Conservation (phyloP, 2,329 filamentous ascomycete genomes). For the Fusarium algeriense region DNA sequence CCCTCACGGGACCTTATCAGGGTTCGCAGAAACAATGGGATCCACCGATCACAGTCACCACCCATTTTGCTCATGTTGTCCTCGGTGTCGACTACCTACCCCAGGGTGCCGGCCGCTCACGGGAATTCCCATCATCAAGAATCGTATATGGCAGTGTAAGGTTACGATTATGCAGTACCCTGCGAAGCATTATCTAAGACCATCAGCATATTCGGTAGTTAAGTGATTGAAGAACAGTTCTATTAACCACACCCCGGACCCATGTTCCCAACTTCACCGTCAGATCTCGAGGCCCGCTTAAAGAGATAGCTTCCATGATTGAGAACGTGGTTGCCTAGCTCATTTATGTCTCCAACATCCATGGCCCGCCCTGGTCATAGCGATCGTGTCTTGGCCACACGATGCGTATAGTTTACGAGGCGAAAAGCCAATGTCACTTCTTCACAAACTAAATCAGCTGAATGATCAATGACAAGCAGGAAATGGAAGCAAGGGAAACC, state of each 20-base stretch:
- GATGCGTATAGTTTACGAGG: not conserved
- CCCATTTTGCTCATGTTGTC: not conserved
- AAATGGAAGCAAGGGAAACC: not conserved
- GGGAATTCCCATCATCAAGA: conserved; percentile 2
- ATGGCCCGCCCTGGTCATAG: conserved; percentile 10
- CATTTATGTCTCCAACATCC: conserved; percentile 6
- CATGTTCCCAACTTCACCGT: conserved; percentile 20
- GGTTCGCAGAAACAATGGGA: not conserved
- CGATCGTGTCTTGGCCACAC: conserved; percentile 1
- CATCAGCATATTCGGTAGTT: not conserved
- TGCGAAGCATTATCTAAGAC: not conserved
- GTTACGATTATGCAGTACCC: conserved; percentile 12
- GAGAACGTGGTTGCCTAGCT: conserved; percentile 38
- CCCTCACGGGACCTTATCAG: conserved; percentile 8
- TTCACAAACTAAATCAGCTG: not conserved
- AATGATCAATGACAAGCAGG: not conserved
- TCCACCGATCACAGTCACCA: not conserved
- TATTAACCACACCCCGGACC: conserved; percentile 7
- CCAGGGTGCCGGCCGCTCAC: conserved; percentile 10
- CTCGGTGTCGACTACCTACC: not conserved
- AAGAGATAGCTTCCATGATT: conserved; percentile 1
- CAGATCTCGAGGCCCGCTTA: conserved; percentile 18
- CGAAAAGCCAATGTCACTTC: conserved; percentile 4
- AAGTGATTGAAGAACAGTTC: not conserved
- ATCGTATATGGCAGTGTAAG: conserved; percentile 1